A percentile compares a stretch with the other conserved stretches of the same genome.
Conservation (phyloP, 495 filamentous ascomycete genomes). For the Diplogelasinospora grovesii region DNA sequence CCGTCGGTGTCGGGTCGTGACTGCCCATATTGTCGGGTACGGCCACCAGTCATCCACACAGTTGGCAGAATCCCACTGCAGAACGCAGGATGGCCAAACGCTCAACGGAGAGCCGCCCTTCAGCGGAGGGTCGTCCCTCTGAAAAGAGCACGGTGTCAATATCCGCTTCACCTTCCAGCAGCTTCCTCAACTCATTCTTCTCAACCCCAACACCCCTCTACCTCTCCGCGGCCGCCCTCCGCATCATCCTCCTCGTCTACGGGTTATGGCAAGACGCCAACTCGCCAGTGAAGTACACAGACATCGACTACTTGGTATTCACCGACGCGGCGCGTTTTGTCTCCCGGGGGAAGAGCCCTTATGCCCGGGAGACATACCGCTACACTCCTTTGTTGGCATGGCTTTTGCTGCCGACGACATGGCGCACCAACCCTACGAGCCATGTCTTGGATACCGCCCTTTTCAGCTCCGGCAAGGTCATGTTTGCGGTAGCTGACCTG, state of each 20-base stretch:
- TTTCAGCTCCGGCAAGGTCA: constrained; percentile 81
- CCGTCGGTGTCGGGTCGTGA: too few species aligned
- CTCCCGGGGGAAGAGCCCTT: constrained; percentile 58
- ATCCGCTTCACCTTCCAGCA: too few species aligned
- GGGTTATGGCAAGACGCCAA: constrained; percentile 86
- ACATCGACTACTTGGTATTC: constrained; percentile 98
- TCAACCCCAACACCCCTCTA: constrained; percentile 52
- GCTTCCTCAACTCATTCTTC: constrained; percentile 25
- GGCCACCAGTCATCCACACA: too few species aligned
- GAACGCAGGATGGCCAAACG: too few species aligned
- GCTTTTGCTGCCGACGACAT: constrained; percentile 77
- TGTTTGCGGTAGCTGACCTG: constrained; percentile 80
- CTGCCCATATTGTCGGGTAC: too few species aligned
- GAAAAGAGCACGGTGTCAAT: too few species aligned
- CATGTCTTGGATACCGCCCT: constrained; percentile 35
- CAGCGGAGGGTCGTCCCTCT: too few species aligned
- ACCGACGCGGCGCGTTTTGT: constrained; percentile 89
- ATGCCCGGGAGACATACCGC: constrained; percentile 86
- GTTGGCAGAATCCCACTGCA: too few species aligned
- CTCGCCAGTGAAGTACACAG: constrained; percentile 91
- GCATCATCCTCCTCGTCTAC: constrained; percentile 68
- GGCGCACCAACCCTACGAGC: constrained; percentile 29
- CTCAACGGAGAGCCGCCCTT: too few species aligned
- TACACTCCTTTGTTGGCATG: constrained; percentile 93
- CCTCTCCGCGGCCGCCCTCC: constrained; percentile 58